phyloP scores from a whole-genome alignment of 2,329 filamentous ascomycete genomes.

The Alternaria arbusti region DNA sequence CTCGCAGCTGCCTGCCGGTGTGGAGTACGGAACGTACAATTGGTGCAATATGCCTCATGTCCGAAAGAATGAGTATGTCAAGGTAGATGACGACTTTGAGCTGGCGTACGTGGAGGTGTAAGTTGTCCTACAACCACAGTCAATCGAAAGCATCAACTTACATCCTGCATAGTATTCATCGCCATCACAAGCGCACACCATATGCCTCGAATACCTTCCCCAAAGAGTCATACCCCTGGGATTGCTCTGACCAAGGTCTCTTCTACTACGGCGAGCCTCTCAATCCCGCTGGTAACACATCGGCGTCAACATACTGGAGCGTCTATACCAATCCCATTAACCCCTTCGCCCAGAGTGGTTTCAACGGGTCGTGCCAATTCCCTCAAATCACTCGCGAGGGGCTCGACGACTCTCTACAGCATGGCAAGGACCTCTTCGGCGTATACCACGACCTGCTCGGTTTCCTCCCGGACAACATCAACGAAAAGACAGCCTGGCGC shows the following conservation, averaged over 20 bases:
- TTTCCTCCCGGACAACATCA: conserved; percentile 65
- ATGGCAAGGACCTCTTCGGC: conserved; percentile 77
- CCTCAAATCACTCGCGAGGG: conserved; percentile 78
- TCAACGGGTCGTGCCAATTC: conserved; percentile 77
- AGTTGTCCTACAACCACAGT: conserved; percentile 8
- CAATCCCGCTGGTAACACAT: conserved; percentile 51
- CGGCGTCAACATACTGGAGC: conserved; percentile 69
- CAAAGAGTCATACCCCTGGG: conserved; percentile 73
- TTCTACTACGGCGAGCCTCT: conserved; percentile 72
- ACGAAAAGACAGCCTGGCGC: conserved; percentile 64
- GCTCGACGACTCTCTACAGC: conserved; percentile 75
- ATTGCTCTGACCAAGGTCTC: conserved; percentile 72
- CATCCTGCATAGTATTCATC: conserved; percentile 61
- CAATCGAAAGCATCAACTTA: neutral
- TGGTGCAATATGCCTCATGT: conserved; percentile 91
- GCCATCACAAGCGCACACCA: conserved; percentile 84
- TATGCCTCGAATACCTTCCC: conserved; percentile 81
- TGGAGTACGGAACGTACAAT: conserved; percentile 71
- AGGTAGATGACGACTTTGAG: conserved; percentile 62
- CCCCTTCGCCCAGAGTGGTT: conserved; percentile 70
- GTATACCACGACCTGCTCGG: conserved; percentile 74
- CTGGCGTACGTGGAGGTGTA: conserved; percentile 79
- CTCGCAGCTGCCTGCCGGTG: conserved; percentile 62
- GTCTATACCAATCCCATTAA: conserved; percentile 68
- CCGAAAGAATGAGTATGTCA: conserved; percentile 68